phyloP scores from a whole-genome alignment of 306 rosid genomes.

The Cucurbita ficifolia region DNA sequence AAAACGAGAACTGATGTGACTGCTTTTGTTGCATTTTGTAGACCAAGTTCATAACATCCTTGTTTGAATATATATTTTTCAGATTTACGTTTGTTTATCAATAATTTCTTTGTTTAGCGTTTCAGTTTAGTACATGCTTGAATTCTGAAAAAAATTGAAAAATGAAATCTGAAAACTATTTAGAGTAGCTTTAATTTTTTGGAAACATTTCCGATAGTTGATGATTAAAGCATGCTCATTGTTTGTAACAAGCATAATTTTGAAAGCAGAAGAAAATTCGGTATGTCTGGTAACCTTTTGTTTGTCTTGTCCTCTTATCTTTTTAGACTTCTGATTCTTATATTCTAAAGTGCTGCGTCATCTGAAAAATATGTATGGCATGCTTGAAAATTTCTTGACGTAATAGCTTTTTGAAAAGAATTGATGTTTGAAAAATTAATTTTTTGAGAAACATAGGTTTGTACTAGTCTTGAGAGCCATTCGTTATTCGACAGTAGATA shows the following conservation, averaged over 20 bases:
- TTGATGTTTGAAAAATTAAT: neutral
- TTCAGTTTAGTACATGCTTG: neutral
- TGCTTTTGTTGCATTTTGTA: neutral
- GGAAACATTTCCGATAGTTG: neutral
- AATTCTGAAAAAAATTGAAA: neutral
- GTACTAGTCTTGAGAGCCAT: neutral
- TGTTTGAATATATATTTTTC: neutral
- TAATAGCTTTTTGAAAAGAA: neutral
- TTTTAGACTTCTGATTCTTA: neutral
- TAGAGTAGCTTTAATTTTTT: neutral
- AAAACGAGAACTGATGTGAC: neutral
- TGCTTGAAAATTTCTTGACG: neutral
- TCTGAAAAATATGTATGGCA: neutral
- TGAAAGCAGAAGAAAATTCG: neutral
- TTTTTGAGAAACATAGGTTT: neutral
- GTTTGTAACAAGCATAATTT: neutral
- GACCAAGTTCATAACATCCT: neutral
- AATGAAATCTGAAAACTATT: neutral
- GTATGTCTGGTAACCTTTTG: neutral
- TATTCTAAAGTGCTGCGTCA: neutral
- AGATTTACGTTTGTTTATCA: neutral
- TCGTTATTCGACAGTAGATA: neutral
- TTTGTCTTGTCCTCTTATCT: neutral
- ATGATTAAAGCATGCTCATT: neutral
- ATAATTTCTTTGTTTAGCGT: neutral